Evolutionary conservation across 1,284 basidiomycete genomes (phyloP), one percentile per base, ranked within the genome.

Genomic region (Stereum hirsutum): DNA sequence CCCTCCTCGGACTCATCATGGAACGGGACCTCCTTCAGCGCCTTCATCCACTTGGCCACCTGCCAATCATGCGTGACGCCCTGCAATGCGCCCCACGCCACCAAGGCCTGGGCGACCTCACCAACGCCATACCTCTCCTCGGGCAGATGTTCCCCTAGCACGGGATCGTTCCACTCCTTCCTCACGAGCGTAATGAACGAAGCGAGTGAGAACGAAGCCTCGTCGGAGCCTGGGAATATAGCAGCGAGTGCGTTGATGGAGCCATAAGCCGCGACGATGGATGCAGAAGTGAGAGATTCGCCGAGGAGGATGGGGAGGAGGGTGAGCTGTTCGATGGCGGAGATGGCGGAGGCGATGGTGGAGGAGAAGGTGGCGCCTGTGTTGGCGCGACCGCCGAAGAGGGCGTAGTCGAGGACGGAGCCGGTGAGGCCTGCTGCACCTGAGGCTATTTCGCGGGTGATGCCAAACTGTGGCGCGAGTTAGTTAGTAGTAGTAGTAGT

Each of bases 31-130:
- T 88, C 84, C 43, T 65, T 70, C 48, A 87, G 64, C 54, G 74
- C 64, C 51, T 67, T 66, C 44, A 81, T 72, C 81, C 82, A 86
- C 34, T 61, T 64, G 51, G 70, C 68, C 57, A 87, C 84, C 48
- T 85, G 81, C 71, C 80, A 85, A 52, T 84, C 77, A 53, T 80
- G 75, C 2, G 86, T 89, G 31, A 85, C 78, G 30, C 80, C 79
- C 54, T 89, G 85, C 32, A 89, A 62, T 1, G 82, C 76, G 2
- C 78, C 79, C 82, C 85, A 89, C 2, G 78, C 82, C 3, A 85
- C 71, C 14, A 88, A 68, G 0, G 82, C 86, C 47, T 74, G 68
- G 21, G 74, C 75, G 7, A 84, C 68, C 43, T 84, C 74, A 1
- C 72, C 73, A 17, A 86, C 63, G 4, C 78, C 74, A 51, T 75